Evolutionary conservation across 106 monocot genomes (phyloP), one percentile per base, ranked within the genome.

Genomic region (Triglochin maritima): DNA sequence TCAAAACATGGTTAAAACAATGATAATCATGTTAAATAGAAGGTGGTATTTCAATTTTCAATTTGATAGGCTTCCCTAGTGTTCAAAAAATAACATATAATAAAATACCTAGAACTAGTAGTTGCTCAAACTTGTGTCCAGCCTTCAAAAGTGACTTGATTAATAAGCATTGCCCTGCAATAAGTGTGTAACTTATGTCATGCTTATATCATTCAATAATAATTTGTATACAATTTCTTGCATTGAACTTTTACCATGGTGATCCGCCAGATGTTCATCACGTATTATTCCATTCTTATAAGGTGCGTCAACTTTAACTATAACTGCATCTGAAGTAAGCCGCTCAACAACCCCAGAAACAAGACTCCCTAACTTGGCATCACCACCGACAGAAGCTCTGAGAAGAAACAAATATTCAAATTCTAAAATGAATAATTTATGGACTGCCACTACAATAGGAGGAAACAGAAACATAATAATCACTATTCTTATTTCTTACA

Each of bases 231-330:
- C n/a, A 6, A 49, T 48, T 64, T 15, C 47, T n/a, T 42, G 49
- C 43, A 66, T 49, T 29, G 29, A 29, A 29, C 29, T 29, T 29
- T 42, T 56, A 91, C 92, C 85, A 4, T 75, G 75, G 65, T 81
- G 69, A 72, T 98, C 96, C 47, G 96, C 80, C 44, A 98, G 80
- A 77, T 98, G 96, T 44, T 98, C 88, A 74, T 83, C 72, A 17
- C 66, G 57, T 53, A 98, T 77, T 57, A 72, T 77, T 50, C 96
- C 96, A 72, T 72, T 98, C 44, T 67, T 56, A 62, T 77, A 69
- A 50, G 54, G 69, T 46, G 17, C 71, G 6, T 71, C 75, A 47
- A 98, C 15, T 62, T 69, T 47, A 17, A 98, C 75, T 64, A 86
- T 72, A 64, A 98, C 79, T 56, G 77, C 85, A 64, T 62, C 63